Base-by-base conservation (phyloP, 2,329 filamentous ascomycete species). In the Ophiostoma pallidulum region DNA sequence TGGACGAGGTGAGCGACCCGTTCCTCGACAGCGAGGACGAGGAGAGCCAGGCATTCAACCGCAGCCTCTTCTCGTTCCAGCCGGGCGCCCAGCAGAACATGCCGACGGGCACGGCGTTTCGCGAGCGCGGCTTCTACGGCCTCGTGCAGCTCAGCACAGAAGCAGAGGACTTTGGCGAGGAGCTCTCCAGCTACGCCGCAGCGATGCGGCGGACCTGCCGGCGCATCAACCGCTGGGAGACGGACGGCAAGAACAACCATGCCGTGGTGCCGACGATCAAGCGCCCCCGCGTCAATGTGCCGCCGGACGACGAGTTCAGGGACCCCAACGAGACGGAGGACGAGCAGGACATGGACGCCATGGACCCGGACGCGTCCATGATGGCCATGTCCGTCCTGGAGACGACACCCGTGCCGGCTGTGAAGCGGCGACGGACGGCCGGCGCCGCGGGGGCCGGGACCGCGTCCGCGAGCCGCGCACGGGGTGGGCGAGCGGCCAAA, bases 161-260 rank as follows among this genome's bases (percentile, higher is more conserved):
- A 60, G 64, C 72, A 0, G 82, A 87, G 52, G 86, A 91, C 64
- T 85, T 80, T 55, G 86, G 86, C 37, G 86, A 91, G 62, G 84
- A 91, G 62, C 72, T 79, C 6, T 73, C 74, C 47, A 72, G 77
- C 2, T 82, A 86, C 49, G 75, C 79, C 4, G 78, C 83, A 10
- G 75, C 84, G 8, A 65, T 91, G 16, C 70, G 81, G 45, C 74
- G 83, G 14, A 72, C 74, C 1, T 68, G 72, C 18, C 74, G 86
- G 24, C 73, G 86, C 35, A 67, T 91, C n/a, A 68, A 75, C 45
- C 74, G 86, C 28, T 91, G 86, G 86, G 73, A 79, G 10, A 31
- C 31, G 31, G 45, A 33, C 32, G 32, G 39, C 8, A 37, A 19
- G 31, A 18, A 16, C 20, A 44, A 31, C 40, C 19, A 38, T 31